phyloP scores from a whole-genome alignment of 1,284 basidiomycete genomes.

The Ustilago xerochloae region DNA sequence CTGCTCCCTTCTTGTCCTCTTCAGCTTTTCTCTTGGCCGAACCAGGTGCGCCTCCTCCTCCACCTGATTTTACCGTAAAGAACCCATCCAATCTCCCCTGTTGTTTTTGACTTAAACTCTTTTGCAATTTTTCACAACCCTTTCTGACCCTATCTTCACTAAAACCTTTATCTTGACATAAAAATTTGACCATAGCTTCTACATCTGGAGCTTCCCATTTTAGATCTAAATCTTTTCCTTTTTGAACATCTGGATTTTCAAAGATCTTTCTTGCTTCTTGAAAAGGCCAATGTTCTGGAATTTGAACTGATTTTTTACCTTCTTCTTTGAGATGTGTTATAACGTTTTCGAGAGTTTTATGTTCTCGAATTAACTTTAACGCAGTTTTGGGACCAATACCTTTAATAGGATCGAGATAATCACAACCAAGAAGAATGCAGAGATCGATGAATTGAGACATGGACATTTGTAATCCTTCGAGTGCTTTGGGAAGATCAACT shows the following conservation, averaged over 20 bases:
- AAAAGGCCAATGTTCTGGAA: slow-evolving; percentile 97
- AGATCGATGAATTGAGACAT: slow-evolving; percentile 97
- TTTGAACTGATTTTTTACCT: slow-evolving; percentile 69
- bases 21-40: slow-evolving; percentile 48
- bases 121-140: slow-evolving; percentile 90
- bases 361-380: slow-evolving; percentile 88
- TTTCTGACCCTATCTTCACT: slow-evolving; percentile 97
- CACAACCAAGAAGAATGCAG: slow-evolving; percentile 95
- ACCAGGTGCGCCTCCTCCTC: slow-evolving; percentile 13
- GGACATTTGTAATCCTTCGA: slow-evolving; percentile 88
- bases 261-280: slow-evolving; percentile 93
- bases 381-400: slow-evolving; percentile 96
- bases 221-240: slow-evolving; percentile 88
- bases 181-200: slow-evolving; percentile 91
- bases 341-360: slow-evolving; percentile 83
- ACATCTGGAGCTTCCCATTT: slow-evolving; percentile 95
- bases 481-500: slow-evolving; percentile 82
- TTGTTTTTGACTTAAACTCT: slow-evolving; percentile 88
- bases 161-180: slow-evolving; percentile 96
- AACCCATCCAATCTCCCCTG: slow-evolving; percentile 96
- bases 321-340: slow-evolving; percentile 77
- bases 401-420: slow-evolving; percentile 96
- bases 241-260: slow-evolving; percentile 85
- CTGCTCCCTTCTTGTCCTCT: slow-evolving; percentile 26
- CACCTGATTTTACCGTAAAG: slow-evolving; percentile 72